These are phyloP conservation scores for Penicillium paxilli DNA, from an alignment of 495 filamentous ascomycete genomes.

Conservation along the genomic window DNA sequence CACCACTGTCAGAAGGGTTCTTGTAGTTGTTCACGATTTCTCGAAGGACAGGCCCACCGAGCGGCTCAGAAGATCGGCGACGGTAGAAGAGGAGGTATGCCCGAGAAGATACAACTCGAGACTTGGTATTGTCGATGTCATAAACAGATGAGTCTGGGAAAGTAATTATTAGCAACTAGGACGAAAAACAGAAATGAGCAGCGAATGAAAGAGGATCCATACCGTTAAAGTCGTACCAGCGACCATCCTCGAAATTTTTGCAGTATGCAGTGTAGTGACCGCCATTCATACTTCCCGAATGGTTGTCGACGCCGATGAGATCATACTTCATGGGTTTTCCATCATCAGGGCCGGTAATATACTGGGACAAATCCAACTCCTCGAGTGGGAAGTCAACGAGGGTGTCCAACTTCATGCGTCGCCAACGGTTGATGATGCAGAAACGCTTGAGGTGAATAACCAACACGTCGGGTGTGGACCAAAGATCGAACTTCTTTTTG, in stretches of 20 bases:
- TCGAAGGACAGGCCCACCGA: conserved; percentile 76
- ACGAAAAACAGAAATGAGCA: neutral
- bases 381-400: conserved; percentile 91
- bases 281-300: conserved; percentile 87
- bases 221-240: conserved; percentile 97
- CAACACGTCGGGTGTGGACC: conserved; percentile 93
- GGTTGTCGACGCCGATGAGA: conserved; percentile 91
- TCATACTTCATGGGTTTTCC: conserved; percentile 86
- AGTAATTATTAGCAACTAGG: conserved; percentile 12
- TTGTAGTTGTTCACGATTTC: conserved; percentile 52
- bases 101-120: conserved; percentile 57
- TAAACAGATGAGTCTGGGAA: conserved; percentile 68
- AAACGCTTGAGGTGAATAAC: conserved; percentile 96
- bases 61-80: conserved; percentile 69
- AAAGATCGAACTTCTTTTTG: conserved; percentile 93
- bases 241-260: conserved; percentile 80
- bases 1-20: neutral
- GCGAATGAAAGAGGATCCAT: conserved; percentile 16
- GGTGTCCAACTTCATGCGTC: conserved; percentile 82
- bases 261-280: conserved; percentile 95
- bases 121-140: conserved; percentile 49
- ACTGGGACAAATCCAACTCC: conserved; percentile 73
- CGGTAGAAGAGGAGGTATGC: conserved; percentile 98
- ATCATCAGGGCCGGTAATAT: conserved; percentile 74
- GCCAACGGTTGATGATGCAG: conserved; percentile 60